Evolutionary conservation across 805 yeast genomes (phyloP), one percentile per base, ranked within the genome.

Genomic region (Kuraishia borneana): DNA sequence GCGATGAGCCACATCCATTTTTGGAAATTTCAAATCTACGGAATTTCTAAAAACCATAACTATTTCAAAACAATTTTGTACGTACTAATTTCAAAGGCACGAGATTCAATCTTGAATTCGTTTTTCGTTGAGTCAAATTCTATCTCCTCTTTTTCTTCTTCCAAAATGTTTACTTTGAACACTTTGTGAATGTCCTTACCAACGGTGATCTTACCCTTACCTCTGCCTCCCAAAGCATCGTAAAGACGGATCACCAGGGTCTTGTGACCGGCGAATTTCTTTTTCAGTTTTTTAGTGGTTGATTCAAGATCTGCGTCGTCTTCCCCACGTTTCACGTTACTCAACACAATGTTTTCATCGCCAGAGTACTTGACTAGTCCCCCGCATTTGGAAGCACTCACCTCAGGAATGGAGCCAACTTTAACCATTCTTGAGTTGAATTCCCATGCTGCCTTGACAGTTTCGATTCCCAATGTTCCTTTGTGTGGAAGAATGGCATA

Each of bases 261-360:
- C 43, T 65, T 67, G 33, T 61, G 56, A 6, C 68, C 70, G 22
- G 51, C 47, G 34, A 56, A 53, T 31, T 64, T 63, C 30, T 68
- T 62, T 7, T 77, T 72, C 22, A 49, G 50, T 44, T 50, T 47
- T 3, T 41, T 43, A 36, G 73, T 70, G 6, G 58, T 46, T 18
- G 60, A 63, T 22, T 57, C 62, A 29, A 72, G 66, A 31, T 66
- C 76, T 21, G 51, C 61, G 51, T 89, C 96, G 48, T 81, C 85
- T 50, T 88, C 96, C 9, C 84, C 87, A 45, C 97, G 71, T 58
- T 92, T 92, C 32, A 92, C 55, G 42, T 83, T 76, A 3, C 89
- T 75, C 32, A 89, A 53, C 5, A 88, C 67, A 36, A 89, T 59
- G 39, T 76, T 73, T 6, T 58, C 58, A 39, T 72, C 75, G 16